A percentile compares a stretch with the other conserved stretches of the same genome.
Conservation (phyloP, 2,329 filamentous ascomycete species). For the Torrubiellomyces zombiae region DNA sequence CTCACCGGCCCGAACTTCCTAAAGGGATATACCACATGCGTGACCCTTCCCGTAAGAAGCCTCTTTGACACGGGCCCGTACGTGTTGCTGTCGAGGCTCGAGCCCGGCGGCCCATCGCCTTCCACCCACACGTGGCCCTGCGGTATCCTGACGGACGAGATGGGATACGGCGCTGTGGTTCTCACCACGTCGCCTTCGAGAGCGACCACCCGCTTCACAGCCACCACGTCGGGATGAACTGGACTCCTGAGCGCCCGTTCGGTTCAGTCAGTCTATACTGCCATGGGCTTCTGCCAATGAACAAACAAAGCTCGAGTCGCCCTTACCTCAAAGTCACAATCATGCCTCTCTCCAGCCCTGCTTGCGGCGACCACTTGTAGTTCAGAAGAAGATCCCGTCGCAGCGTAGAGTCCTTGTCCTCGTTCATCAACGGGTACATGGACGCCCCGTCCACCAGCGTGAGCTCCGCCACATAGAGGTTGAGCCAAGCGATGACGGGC, state of each 20-base stretch:
- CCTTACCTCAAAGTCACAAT: conserved; percentile 54
- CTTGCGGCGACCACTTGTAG: conserved; percentile 39
- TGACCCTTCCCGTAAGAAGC: conserved; percentile 59
- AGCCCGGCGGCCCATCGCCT: conserved; percentile 60
- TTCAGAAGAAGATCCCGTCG: conserved; percentile 39
- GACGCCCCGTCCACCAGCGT: conserved; percentile 43
- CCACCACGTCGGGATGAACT: conserved; percentile 46
- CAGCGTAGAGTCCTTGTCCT: conserved; percentile 40
- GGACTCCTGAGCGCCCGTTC: conserved; percentile 59
- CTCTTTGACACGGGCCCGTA: conserved; percentile 71
- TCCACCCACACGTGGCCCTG: conserved; percentile 88
- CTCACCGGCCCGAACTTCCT: conserved; percentile 37
- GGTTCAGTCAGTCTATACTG: no score
- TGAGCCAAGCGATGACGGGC: conserved; percentile 44
- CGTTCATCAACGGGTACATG: conserved; percentile 66
- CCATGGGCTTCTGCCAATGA: conserved; percentile 1
- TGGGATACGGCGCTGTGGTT: conserved; percentile 44
- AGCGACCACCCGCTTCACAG: conserved; percentile 71
- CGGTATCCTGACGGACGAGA: conserved; percentile 47
- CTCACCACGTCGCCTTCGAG: conserved; percentile 63
- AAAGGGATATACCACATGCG: conserved; percentile 55
- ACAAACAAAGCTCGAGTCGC: conserved; percentile 1
- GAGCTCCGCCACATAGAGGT: conserved; percentile 41
- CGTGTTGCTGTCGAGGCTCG: conserved; percentile 69
- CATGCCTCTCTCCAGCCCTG: conserved; percentile 52